Evolutionary conservation across 176 grass and related monocot genomes (phyloP).

Genomic region (Avena eriantha): DNA sequence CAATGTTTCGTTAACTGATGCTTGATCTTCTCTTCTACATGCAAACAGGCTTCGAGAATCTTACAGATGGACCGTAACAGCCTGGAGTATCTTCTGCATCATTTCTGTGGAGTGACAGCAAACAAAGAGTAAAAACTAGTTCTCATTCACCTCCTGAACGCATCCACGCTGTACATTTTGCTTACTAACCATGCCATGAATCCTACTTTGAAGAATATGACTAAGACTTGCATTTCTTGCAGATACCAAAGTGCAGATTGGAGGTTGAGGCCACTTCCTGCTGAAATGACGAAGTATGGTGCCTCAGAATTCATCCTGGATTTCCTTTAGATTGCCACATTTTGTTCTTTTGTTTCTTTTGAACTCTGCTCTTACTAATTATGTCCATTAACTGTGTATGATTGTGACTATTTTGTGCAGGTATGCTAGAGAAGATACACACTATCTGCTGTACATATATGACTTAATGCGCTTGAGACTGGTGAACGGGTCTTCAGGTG

Average conservation of each 20-base stretch:
- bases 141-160: constrained; percentile 2
- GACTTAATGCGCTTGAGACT: constrained; percentile 82
- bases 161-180: constrained; percentile 19
- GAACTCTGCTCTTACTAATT: neutral
- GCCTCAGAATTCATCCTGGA: constrained; percentile 26
- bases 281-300: constrained; percentile 93
- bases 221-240: constrained; percentile 47
- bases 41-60: constrained; percentile 82
- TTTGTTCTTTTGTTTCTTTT: constrained; percentile 28
- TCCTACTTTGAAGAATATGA: constrained; percentile 21
- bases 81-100: constrained; percentile 82
- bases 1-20: constrained; percentile 35
- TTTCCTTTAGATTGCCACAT: constrained; percentile 29
- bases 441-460: constrained; percentile 94
- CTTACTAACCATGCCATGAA: constrained; percentile 28
- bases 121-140: constrained; percentile 86
- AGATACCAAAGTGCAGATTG: constrained; percentile 99
- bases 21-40: constrained; percentile 40
- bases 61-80: constrained; percentile 92
- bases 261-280: constrained; percentile 88
- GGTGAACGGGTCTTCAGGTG: constrained; percentile 59
- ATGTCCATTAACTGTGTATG: constrained; percentile 40
- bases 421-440: constrained; percentile 99
- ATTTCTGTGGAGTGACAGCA: constrained; percentile 87
- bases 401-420: constrained; percentile 46